phyloP scores from a whole-genome alignment of 1,284 basidiomycete species.

The Sanghuangporus baumii region DNA sequence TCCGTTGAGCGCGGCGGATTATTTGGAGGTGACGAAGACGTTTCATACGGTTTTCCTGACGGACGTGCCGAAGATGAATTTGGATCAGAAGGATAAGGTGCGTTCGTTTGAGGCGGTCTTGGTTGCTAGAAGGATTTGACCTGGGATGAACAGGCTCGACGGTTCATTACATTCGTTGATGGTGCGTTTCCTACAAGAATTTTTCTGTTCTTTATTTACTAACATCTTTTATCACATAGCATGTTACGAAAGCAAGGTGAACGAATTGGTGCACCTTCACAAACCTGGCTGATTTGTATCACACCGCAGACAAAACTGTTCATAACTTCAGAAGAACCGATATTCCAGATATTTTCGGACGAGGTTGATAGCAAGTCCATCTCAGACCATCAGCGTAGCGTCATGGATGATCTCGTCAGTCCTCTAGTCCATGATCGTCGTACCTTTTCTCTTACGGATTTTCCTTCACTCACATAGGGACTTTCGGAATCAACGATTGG shows the following conservation, averaged over 20 bases:
- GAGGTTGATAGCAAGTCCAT: slow-evolving; percentile 43
- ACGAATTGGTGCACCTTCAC: slow-evolving; percentile 13
- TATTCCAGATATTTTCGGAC: slow-evolving; percentile 83
- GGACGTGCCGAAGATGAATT: slow-evolving; percentile 84
- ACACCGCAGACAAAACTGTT: slow-evolving; percentile 74
- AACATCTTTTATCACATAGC: slow-evolving; percentile 35
- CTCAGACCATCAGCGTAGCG: slow-evolving; percentile 78
- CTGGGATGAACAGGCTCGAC: slow-evolving; percentile 54
- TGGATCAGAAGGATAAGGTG: slow-evolving; percentile 86
- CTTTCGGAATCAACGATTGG: slow-evolving; percentile 71
- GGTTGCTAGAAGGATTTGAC: neutral
- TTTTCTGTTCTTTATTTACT: neutral
- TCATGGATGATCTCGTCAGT: slow-evolving; percentile 87
- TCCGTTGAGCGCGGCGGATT: slow-evolving; percentile 92
- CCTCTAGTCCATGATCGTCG: neutral
- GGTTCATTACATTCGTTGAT: slow-evolving; percentile 98
- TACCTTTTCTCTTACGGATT: neutral
- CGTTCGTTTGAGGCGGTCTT: slow-evolving; percentile 19
- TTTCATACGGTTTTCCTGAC: slow-evolving; percentile 88
- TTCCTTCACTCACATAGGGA: slow-evolving; percentile 43
- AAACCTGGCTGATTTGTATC: slow-evolving; percentile 1
- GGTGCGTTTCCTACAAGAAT: slow-evolving; percentile 38
- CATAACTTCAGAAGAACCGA: slow-evolving; percentile 84
- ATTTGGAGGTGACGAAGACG: slow-evolving; percentile 86
- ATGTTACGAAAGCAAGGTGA: slow-evolving; percentile 87